These are phyloP conservation scores for Cucurbita pepo DNA, from an alignment of 306 rosid genomes.

Conservation along the genomic window DNA sequence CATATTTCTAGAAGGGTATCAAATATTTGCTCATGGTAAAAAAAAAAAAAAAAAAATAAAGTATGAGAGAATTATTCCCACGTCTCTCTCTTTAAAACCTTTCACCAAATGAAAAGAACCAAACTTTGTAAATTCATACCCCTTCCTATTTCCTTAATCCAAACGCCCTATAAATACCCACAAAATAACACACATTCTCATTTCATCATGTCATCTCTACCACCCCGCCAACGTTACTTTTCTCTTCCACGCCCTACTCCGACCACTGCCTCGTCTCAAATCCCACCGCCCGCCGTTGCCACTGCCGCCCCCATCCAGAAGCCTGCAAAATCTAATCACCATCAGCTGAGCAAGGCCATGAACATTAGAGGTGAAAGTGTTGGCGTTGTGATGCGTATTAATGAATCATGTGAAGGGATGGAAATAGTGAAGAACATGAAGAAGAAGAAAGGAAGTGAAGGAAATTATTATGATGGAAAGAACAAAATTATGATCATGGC, in stretches of 20 bases:
- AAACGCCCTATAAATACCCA: not conserved
- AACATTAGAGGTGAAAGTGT: not conserved
- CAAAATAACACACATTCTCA: not conserved
- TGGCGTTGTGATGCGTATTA: not conserved
- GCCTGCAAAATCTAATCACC: not conserved
- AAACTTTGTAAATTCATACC: too few relatives aligned
- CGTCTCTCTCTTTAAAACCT: too few relatives aligned
- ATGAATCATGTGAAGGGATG: not conserved
- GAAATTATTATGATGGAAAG: too few relatives aligned
- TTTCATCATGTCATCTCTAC: conserved; percentile 31
- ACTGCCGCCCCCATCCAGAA: conserved; percentile 21
- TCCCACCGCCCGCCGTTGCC: not conserved
- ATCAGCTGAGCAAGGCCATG: not conserved
- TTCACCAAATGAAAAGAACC: too few relatives aligned
- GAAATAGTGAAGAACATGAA: not conserved
- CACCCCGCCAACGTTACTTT: conserved; percentile 23
- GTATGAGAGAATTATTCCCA: too few relatives aligned
- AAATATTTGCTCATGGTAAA: too few relatives aligned
- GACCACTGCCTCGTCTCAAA: not conserved
- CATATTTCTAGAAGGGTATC: too few relatives aligned
- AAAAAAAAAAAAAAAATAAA: too few relatives aligned
- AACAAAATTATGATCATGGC: not conserved
- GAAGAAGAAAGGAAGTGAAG: not conserved
- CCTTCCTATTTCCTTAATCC: not conserved
- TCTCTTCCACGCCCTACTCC: conserved; percentile 16